These are phyloP conservation scores for Tulasnella sp. DNA, from an alignment of 768 basidiomycete genomes.

Conservation along the genomic window DNA sequence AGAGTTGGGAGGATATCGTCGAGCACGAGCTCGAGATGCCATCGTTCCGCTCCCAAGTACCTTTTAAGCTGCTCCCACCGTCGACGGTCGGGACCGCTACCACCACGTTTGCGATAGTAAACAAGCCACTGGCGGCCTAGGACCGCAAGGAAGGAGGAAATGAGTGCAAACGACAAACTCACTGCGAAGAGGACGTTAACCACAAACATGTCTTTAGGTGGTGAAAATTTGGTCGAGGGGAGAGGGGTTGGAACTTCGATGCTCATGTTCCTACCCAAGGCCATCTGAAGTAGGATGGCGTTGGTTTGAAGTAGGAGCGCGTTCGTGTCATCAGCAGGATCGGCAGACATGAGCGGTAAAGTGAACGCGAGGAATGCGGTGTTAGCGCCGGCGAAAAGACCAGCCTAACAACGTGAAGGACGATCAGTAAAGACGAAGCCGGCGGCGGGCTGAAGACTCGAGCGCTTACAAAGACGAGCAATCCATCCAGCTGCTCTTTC, in stretches of 20 bases:
- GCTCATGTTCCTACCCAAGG: not conserved
- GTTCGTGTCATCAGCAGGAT: constrained; percentile 8
- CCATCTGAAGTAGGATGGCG: not conserved
- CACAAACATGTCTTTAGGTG: not conserved
- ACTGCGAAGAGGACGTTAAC: not conserved
- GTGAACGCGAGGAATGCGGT: not conserved
- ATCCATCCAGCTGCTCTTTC: not conserved
- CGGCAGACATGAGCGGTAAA: not conserved
- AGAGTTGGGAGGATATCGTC: not conserved
- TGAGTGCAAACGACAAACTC: not conserved
- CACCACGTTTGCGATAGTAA: not conserved
- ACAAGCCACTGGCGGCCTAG: not conserved
- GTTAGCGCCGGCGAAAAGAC: constrained; percentile 9
- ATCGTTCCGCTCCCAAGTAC: not conserved
- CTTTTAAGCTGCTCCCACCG: not conserved
- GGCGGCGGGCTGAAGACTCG: too few species aligned
- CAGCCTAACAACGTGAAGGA: not conserved
- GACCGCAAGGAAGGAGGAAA: not conserved
- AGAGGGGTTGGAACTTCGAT: not conserved
- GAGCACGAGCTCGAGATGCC: not conserved
- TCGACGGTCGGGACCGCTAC: not conserved
- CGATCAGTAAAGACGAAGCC: too few species aligned
- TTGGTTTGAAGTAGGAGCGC: not conserved
- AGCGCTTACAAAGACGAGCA: not conserved
- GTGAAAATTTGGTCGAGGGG: not conserved